Base-by-base conservation (phyloP, 495 filamentous ascomycete species). In the Cercophora scortea region DNA sequence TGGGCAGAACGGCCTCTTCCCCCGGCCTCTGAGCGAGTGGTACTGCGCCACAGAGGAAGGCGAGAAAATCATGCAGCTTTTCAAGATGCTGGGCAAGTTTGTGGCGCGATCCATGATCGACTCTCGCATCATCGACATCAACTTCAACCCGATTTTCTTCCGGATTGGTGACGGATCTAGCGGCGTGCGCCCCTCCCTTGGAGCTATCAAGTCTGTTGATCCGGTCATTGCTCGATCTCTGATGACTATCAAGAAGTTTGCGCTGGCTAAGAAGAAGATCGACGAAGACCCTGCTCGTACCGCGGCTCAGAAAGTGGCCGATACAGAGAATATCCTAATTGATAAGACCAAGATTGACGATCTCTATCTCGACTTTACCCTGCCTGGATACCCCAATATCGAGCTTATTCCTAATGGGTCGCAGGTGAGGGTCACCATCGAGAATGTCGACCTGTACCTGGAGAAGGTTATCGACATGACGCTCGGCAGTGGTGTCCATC, bases 91-190 rank as follows among this genome's bases (percentile, higher is more conserved):
- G 33, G 94, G 94, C 56, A 97, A 95, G 63, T 99, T 99, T 68
- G 90, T 97, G 41, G 94, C 94, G 2, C 82, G 94, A 52, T 95
- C 93, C 2, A 97, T 99, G 94, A 82, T 99, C 42, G 94, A 99
- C 67, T 96, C 91, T 0, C 80, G 94, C 25, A 99, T 99, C 62
- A 96, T 97, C 56, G 94, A 99, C 58, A 85, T 99, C 54, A 95
- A 89, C 18, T 94, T 99, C 70, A 99, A 96, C 61, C 88, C 94
- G 6, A 95, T 89, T 3, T 95, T 97, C 73, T 99, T 99, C 85
- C 87, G 93, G 33, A 89, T 95, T 56, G 88, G 88, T 32, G 85
- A 92, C 61, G 84, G 79, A 46, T 76, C 80, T 13, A 79, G 77
- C 13, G 79, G 84, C 1, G 85, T 96, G 2, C 79, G 84, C 7